Evolutionary conservation across 768 basidiomycete species (phyloP).

Genomic region (Pilatotrama ljubarskyi): DNA sequence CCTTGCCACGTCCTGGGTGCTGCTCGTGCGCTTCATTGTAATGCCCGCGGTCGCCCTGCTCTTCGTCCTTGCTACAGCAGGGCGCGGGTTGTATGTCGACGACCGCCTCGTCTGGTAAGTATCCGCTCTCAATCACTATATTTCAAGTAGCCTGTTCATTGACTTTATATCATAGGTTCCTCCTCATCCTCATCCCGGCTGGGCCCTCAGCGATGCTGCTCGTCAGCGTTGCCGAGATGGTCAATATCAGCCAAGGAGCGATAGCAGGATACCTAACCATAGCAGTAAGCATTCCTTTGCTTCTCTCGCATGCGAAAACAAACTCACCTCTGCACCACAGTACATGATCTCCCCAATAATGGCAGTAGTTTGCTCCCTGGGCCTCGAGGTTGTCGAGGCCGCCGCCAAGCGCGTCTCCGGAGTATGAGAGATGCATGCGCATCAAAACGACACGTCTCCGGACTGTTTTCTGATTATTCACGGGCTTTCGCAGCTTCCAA

Average conservation of each 20-base stretch:
- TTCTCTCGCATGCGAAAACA: background rate
- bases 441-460: too few relatives aligned
- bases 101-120: conserved; percentile 33
- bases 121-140: too few relatives aligned
- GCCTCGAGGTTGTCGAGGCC: conserved; percentile 26
- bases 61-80: conserved; percentile 30
- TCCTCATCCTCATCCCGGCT: conserved; percentile 31
- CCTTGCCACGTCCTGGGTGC: conserved; percentile 22
- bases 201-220: conserved; percentile 35
- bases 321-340: conserved; percentile 11
- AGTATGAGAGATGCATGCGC: too few relatives aligned
- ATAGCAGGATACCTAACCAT: conserved; percentile 32
- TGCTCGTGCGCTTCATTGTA: conserved; percentile 29
- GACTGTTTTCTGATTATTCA: too few relatives aligned
- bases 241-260: conserved; percentile 30
- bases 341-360: conserved; percentile 32
- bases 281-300: conserved; percentile 22
- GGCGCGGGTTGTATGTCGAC: conserved; percentile 29
- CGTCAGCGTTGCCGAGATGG: conserved; percentile 32
- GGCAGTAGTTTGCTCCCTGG: conserved; percentile 29
- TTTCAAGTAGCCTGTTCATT: background rate
- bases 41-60: conserved; percentile 31
- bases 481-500: too few relatives aligned
- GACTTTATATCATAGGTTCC: conserved; percentile 24
- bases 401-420: conserved; percentile 13